Percentiles rank a stretch among this genome's conserved stretches.
These are phyloP conservation scores for Triticum turgidum DNA, from an alignment of 176 grass and related monocot species.

Conservation along the genomic window DNA sequence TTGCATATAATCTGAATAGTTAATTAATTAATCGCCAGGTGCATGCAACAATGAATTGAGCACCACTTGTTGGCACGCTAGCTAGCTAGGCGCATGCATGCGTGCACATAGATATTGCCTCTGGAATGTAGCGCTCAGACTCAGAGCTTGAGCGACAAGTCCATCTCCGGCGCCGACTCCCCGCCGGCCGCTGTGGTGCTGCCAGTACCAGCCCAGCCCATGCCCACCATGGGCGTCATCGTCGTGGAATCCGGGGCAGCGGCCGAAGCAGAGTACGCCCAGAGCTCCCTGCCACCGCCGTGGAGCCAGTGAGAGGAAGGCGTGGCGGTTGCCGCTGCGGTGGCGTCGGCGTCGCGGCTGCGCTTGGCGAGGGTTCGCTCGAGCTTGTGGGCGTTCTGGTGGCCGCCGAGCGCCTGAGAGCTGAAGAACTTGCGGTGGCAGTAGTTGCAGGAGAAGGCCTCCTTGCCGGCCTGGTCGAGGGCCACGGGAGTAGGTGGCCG, in stretches of 20 bases:
- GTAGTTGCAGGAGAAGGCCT: conserved; percentile 91
- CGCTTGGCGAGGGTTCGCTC: conserved; percentile 85
- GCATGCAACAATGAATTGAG: neutral
- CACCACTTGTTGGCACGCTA: neutral
- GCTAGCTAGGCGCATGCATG: too few relatives aligned
- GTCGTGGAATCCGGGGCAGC: neutral
- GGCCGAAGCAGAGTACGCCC: neutral
- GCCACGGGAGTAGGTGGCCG: neutral
- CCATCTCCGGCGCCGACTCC: conserved; percentile 40
- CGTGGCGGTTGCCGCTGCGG: neutral
- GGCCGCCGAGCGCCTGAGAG: conserved; percentile 90
- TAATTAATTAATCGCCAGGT: neutral
- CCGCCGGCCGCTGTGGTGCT: neutral
- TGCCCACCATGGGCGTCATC: neutral
- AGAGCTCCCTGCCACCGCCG: neutral
- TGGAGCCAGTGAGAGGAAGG: neutral
- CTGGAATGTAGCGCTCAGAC: conserved; percentile 13
- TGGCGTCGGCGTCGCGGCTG: conserved; percentile 23
- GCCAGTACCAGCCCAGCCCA: neutral
- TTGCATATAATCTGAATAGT: neutral
- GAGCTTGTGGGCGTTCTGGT: conserved; percentile 99
- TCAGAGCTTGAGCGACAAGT: conserved; percentile 58
- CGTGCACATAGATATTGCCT: neutral
- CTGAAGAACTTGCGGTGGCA: conserved; percentile 80
- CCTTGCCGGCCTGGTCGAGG: neutral